A percentile compares a stretch with the other conserved stretches of the same genome.
Evolutionary conservation across 192 early-diverging fungal genomes (phyloP).

Genomic region (Coemansia sp.): DNA sequence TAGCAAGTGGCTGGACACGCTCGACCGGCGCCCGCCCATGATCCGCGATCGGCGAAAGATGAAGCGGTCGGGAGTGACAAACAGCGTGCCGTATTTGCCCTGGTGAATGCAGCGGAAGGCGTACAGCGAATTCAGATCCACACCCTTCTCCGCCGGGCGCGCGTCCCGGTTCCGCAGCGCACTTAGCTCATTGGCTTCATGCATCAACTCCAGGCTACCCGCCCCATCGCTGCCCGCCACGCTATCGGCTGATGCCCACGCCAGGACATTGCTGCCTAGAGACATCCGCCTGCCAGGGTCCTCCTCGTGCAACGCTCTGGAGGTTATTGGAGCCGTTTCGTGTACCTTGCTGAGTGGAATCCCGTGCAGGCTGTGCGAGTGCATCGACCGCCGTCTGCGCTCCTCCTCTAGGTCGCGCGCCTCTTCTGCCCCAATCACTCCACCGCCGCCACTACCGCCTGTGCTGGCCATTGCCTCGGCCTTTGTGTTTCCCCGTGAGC

Average conservation of each 20-base stretch:
- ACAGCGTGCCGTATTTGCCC: conserved; percentile 55
- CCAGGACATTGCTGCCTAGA: conserved; percentile 1
- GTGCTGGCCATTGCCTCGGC: background rate
- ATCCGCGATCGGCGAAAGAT: conserved; percentile 55
- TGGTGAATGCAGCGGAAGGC: conserved; percentile 54
- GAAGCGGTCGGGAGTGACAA: conserved; percentile 45
- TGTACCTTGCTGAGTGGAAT: background rate
- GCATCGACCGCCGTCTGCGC: conserved; percentile 15
- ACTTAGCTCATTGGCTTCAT: conserved; percentile 36
- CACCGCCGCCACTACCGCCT: background rate
- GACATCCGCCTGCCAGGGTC: background rate
- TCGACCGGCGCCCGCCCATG: conserved; percentile 49
- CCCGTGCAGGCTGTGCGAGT: background rate
- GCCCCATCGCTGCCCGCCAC: conserved; percentile 2
- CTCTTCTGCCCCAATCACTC: background rate
- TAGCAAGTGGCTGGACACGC: conserved; percentile 38
- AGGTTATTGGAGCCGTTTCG: background rate
- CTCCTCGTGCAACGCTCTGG: background rate
- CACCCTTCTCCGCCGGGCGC: conserved; percentile 25
- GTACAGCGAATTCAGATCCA: conserved; percentile 45
- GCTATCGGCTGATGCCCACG: conserved; percentile 12
- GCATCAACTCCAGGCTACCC: conserved; percentile 37
- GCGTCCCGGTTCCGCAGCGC: conserved; percentile 48
- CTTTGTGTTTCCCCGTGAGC: background rate
- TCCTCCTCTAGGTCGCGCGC: background rate